Conservation (phyloP, 306 rosid species). For the Fagus sylvatica region DNA sequence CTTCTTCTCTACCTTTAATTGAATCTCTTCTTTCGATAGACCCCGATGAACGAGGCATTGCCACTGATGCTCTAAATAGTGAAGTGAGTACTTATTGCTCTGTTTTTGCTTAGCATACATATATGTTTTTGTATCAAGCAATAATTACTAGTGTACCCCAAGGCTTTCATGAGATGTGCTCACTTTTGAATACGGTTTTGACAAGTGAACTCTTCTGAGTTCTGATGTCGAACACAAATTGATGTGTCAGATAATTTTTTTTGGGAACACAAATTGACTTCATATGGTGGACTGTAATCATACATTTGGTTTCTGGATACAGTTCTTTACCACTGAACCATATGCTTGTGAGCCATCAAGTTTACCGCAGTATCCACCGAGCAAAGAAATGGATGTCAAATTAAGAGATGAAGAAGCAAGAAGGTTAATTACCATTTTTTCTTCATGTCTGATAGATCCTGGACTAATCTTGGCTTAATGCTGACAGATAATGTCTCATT, state of each 20-base stretch:
- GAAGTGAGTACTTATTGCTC: constrained; percentile 58
- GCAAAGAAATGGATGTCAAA: constrained; percentile 93
- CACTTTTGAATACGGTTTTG: not conserved
- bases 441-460: constrained; percentile 24
- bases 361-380: constrained; percentile 93
- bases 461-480: constrained; percentile 20
- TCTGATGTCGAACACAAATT: not conserved
- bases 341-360: constrained; percentile 88
- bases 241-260: not conserved
- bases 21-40: constrained; percentile 83
- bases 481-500: constrained; percentile 26
- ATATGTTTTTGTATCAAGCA: not conserved
- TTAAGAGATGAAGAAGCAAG: constrained; percentile 95
- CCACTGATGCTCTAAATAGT: constrained; percentile 66
- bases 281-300: constrained; percentile 21
- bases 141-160: not conserved
- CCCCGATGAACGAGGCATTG: constrained; percentile 67
- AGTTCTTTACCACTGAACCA: constrained; percentile 87
- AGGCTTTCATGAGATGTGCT: not conserved
- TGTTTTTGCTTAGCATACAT: not conserved
- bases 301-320: constrained; percentile 37
- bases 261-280: constrained; percentile 22
- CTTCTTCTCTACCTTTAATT: constrained; percentile 68
- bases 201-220: not conserved
- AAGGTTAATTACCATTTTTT: constrained; percentile 50